Conservation (phyloP, 352 stramenopile species). For the Phytophthora vignae region DNA sequence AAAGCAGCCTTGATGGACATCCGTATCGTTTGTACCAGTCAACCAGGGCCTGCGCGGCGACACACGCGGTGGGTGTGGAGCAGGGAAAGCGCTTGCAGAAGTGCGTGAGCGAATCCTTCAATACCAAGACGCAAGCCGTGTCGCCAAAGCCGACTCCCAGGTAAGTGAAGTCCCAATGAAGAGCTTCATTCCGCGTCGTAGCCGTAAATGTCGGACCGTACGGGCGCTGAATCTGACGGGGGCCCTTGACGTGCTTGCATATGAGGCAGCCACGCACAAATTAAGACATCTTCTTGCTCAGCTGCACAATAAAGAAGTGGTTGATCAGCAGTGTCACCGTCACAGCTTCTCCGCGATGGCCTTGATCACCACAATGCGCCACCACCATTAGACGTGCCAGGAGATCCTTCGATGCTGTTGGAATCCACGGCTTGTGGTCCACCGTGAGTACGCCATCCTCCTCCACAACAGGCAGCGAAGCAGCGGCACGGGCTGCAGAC, state of each 20-base stretch:
- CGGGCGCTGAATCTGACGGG: background rate
- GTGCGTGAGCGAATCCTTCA: background rate
- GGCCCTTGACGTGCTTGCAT: background rate
- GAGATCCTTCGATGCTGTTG: background rate
- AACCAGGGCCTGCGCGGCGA: background rate
- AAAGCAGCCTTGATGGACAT: background rate
- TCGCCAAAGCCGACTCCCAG: background rate
- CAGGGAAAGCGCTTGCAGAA: background rate
- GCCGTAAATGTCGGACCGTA: background rate
- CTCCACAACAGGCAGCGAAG: background rate
- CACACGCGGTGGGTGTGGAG: background rate
- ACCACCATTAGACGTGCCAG: background rate
- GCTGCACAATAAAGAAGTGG: slow-evolving; percentile 3
- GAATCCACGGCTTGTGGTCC: background rate
- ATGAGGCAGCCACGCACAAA: background rate
- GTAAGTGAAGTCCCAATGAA: background rate
- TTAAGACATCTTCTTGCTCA: slow-evolving; percentile 5
- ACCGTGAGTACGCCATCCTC: background rate
- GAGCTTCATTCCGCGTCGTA: background rate
- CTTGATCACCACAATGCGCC: background rate
- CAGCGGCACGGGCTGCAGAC: no score
- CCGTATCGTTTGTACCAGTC: background rate
- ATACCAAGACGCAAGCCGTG: background rate
- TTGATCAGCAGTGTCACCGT: background rate
- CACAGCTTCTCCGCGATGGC: slow-evolving; percentile 4